Evolutionary conservation across 768 basidiomycete genomes (phyloP), one percentile per base, ranked within the genome.

Genomic region (Dendrothele bispora): DNA sequence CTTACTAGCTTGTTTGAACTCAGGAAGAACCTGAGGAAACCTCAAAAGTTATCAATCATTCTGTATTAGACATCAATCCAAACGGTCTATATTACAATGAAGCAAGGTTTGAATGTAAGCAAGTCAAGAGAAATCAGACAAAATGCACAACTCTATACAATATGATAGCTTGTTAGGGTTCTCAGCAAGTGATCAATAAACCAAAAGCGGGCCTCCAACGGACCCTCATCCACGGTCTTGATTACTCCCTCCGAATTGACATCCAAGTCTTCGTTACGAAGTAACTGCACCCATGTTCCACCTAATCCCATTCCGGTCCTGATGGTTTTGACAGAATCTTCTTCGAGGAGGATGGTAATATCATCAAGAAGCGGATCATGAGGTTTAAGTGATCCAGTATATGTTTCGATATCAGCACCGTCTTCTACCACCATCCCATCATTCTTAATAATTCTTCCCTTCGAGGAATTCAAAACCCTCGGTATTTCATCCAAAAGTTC

Each of bases 211-310:
- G 37, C 56, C 48, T 21, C 48, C 58, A 20, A 59, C 54, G 34
- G 49, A 51, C 46, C 54, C 40, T 43, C 54, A 48, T 37, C 57
- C 44, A 39, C 50, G 52, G 64, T 71, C 45, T 60, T 63, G 48
- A 58, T 57, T 35, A 44, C 46, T 1, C 28, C 54, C 6, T 40
- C 43, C 2, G 45, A 54, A 12, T 51, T 48, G 1, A 39, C 43
- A 22, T 47, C 58, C 38, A 51, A 41, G 10, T 61, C 47, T 39
- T 55, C 60, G 46, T 62, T 59, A 25, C 79, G 73, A 24, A 66
- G 79, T 11, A 88, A 70, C 64, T 91, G 86, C 18, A 88, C 78
- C 79, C 82, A 90, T 38, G 81, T 78, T 17, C 78, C 85, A 3
- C 74, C 76, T 12, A 89, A 53, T 1, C 82, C 83, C 69, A 88